phyloP scores from a whole-genome alignment of 169 alveolate species.

The Eimeria tenella region DNA sequence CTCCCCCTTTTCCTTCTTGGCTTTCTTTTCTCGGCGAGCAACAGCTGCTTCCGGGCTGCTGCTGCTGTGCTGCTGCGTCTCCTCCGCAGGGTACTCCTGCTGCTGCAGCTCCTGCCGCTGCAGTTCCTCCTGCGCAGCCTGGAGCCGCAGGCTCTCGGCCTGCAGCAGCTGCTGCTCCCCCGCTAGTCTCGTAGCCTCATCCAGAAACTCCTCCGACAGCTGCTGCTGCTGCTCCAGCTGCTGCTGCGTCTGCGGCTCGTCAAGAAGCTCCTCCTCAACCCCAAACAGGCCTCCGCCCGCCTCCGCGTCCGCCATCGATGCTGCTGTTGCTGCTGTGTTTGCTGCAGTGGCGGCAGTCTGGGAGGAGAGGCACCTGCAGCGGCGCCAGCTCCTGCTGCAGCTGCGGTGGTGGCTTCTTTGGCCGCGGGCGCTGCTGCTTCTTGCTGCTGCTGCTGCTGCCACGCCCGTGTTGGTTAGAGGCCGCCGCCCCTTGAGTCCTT shows the following conservation, averaged over 20 bases:
- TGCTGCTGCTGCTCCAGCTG: background rate
- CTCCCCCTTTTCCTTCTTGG: constrained; percentile 11
- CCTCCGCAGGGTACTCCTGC: background rate
- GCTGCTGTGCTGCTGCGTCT: background rate
- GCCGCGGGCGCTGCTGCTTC: background rate
- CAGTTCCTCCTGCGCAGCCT: background rate
- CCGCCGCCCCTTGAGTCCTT: background rate
- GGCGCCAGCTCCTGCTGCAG: background rate
- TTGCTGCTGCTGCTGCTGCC: background rate
- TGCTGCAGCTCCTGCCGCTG: constrained; percentile 7
- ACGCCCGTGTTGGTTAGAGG: background rate
- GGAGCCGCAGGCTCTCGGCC: background rate
- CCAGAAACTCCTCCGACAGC: background rate
- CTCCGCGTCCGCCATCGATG: background rate
- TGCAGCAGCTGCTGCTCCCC: background rate
- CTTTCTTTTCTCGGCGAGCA: constrained; percentile 55
- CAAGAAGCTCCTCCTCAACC: background rate
- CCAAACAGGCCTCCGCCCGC: background rate
- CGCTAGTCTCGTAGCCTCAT: background rate
- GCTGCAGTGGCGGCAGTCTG: constrained; percentile 5
- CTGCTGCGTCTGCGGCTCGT: background rate
- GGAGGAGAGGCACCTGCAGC: constrained; percentile 1
- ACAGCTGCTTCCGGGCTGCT: background rate
- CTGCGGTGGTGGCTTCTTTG: background rate
- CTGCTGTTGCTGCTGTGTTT: background rate